phyloP scores from a whole-genome alignment of 2,329 filamentous ascomycete species.

The Gyromitra esculenta region DNA sequence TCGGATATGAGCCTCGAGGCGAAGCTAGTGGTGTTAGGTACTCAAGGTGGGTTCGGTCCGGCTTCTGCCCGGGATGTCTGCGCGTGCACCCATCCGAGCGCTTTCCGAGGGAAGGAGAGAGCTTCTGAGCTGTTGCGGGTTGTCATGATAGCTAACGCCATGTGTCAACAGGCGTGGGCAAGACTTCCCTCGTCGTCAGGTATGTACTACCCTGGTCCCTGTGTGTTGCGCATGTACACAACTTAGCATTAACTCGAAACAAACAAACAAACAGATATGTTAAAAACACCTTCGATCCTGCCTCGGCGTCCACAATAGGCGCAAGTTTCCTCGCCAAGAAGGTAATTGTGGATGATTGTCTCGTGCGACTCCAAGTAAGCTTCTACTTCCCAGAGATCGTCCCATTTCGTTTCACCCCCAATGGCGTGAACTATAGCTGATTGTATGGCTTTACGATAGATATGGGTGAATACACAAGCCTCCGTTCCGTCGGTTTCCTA shows the following conservation, averaged over 20 bases:
- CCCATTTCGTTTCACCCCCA: slow-evolving; percentile 5
- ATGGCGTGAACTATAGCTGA: slow-evolving; percentile 17
- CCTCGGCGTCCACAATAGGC: slow-evolving; percentile 57
- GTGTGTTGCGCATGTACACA: background rate
- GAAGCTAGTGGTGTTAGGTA: slow-evolving; percentile 66
- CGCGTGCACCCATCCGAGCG: slow-evolving; percentile 19
- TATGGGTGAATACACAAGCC: slow-evolving; percentile 45
- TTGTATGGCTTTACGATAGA: slow-evolving; percentile 30
- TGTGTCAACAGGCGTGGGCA: slow-evolving; percentile 63
- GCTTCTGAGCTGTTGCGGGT: background rate
- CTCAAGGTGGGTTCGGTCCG: slow-evolving; percentile 61
- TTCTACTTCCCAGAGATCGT: slow-evolving; percentile 2
- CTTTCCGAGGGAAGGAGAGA: background rate
- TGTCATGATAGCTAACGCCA: slow-evolving; percentile 41
- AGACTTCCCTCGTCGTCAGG: slow-evolving; percentile 66
- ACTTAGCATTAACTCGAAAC: slow-evolving; percentile 5
- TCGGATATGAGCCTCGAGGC: slow-evolving; percentile 63
- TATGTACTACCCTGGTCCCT: slow-evolving; percentile 59
- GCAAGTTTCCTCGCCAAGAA: slow-evolving; percentile 58
- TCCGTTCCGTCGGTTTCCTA: background rate
- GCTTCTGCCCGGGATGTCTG: slow-evolving; percentile 9
- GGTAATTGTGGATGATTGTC: slow-evolving; percentile 58
- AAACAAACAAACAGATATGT: slow-evolving; percentile 53
- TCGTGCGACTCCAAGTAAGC: slow-evolving; percentile 57
- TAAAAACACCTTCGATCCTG: slow-evolving; percentile 58